phyloP scores from a whole-genome alignment of 192 early-diverging fungal genomes.

The Physocladia obscura region DNA sequence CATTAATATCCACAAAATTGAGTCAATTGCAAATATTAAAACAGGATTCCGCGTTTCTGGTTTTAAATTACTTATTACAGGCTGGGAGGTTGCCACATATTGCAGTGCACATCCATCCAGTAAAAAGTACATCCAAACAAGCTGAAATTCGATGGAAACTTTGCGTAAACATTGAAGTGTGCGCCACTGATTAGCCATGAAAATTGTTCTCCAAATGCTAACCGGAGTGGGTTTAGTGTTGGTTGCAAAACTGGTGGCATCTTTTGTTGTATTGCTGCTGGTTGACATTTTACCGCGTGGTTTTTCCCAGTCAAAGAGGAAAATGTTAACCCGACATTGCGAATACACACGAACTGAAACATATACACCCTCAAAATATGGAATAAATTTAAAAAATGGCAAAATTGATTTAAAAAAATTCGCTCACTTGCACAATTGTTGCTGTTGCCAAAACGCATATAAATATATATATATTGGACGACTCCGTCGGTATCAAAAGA shows the following conservation, averaged over 20 bases:
- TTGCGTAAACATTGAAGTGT: constrained; percentile 39
- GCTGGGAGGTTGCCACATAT: constrained; percentile 45
- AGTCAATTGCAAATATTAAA: constrained; percentile 48
- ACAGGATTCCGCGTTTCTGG: constrained; percentile 39
- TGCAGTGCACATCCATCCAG: constrained; percentile 37
- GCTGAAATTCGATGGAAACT: constrained; percentile 35
- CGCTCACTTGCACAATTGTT: constrained; percentile 33
- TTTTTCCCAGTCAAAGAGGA: constrained; percentile 64
- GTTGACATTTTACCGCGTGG: constrained; percentile 34
- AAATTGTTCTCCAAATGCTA: constrained; percentile 55
- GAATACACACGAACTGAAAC: constrained; percentile 34
- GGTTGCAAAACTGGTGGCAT: background rate
- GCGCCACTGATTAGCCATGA: constrained; percentile 55
- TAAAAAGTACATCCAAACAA: constrained; percentile 50
- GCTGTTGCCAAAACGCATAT: constrained; percentile 21
- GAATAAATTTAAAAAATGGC: too few relatives aligned
- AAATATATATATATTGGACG: constrained; percentile 40
- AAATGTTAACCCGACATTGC: constrained; percentile 52
- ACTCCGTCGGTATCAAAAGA: constrained; percentile 40
- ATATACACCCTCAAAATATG: too few relatives aligned
- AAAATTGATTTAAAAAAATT: too few relatives aligned
- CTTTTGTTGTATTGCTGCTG: constrained; percentile 5
- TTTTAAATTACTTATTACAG: constrained; percentile 40
- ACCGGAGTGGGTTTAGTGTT: constrained; percentile 37
- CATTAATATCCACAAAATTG: constrained; percentile 41